Base-by-base conservation (phyloP, 345 rosid genomes). In the Sapria himalayana region DNA sequence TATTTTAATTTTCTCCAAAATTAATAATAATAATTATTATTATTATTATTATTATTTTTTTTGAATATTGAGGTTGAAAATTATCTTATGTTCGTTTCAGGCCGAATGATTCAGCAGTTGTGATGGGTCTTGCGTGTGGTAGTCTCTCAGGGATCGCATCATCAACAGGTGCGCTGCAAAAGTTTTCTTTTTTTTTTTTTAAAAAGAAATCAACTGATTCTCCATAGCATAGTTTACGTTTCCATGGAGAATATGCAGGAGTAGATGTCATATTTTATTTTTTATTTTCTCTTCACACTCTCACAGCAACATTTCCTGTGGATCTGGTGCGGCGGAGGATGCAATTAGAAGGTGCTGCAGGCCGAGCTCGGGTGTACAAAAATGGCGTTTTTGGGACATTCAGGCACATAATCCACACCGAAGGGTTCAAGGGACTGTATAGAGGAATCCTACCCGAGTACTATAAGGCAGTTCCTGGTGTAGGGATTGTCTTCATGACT, bases 101-200 rank as follows among this genome's bases (percentile, higher is more conserved):
- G 69, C 92, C 93, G 5, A 39, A 74, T 39, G 95, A 89, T 73
- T 66, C 95, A 43, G 48, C 72, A 21, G 51, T 66, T 18, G 54
- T 67, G 27, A 68, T 74, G 42, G 77, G 98, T 60, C 68, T 89
- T 45, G 82, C 91, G 21, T 89, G 93, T 59, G 98, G 94, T 60
- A 89, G 98, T 59, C 70, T 82, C 36, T 89, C 98, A 25, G 94
- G 98, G 57, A 67, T 89, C 58, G 98, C 77, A n/a, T 76, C 98
- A 25, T 82, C 98, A 41, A 89, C 98, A 45, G 94, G 94, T 76
- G 58, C 72, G 59, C 51, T 56, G n/a, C 27, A 16, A 13, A 21
- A 41, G 6, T 18, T 12, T 19, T 46, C 21, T 36, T 13, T 25
- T 18, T 24, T 39, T 3, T 14, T 37, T 22, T 22, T 15, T 13